Evolutionary conservation across 768 basidiomycete species (phyloP).

Genomic region (Phylloporus rhodoxanthus): DNA sequence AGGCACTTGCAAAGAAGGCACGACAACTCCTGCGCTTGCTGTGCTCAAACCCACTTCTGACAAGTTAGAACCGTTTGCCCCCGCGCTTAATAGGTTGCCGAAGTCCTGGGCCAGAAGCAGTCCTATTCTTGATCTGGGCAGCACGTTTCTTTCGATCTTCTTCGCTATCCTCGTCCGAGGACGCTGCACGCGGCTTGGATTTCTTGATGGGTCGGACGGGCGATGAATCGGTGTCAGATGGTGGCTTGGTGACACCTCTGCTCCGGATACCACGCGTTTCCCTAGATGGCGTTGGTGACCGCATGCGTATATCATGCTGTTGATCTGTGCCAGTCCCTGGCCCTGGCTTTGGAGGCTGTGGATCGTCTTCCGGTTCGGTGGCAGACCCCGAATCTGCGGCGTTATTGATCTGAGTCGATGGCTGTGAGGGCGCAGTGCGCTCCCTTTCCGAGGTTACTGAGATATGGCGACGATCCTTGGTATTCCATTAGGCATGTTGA

Average conservation of each 20-base stretch:
- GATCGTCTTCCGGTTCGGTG: conserved; percentile 26
- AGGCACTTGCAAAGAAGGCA: neutral
- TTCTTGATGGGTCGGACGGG: conserved; percentile 48
- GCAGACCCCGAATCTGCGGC: conserved; percentile 21
- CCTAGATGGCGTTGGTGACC: conserved; percentile 20
- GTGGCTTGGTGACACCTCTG: conserved; percentile 21
- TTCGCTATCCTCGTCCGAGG: conserved; percentile 57
- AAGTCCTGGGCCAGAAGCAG: conserved; percentile 43
- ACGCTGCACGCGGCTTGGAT: conserved; percentile 32
- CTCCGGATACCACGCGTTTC: conserved; percentile 15
- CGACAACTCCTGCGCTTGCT: neutral
- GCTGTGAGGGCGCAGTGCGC: conserved; percentile 1
- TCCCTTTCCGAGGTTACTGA: conserved; percentile 4
- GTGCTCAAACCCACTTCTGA: neutral
- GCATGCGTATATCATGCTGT: conserved; percentile 12
- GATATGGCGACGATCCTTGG: conserved; percentile 13
- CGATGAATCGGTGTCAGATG: conserved; percentile 48
- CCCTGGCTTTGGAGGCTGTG: neutral
- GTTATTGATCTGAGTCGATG: conserved; percentile 9
- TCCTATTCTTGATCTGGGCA: conserved; percentile 37
- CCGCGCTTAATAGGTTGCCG: conserved; percentile 74
- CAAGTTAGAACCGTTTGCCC: conserved; percentile 53
- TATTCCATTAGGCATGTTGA: conserved; percentile 5
- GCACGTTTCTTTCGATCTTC: conserved; percentile 41
- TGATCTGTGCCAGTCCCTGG: conserved; percentile 8